Base-by-base conservation (phyloP, 2,329 filamentous ascomycete genomes). In the Podosphaera xanthii region DNA sequence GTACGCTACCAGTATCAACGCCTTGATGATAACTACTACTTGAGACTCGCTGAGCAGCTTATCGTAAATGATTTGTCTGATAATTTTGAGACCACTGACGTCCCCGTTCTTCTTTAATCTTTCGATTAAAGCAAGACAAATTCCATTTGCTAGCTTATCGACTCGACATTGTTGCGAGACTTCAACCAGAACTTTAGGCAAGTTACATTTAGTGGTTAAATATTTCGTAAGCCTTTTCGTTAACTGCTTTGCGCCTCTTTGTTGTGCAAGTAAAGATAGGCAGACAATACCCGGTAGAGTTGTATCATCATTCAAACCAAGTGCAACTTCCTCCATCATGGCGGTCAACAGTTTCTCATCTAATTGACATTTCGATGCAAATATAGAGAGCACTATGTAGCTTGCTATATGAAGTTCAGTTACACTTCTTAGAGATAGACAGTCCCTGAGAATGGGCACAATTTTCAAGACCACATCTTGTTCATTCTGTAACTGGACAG, bases 331-430 rank as follows among this genome's bases (percentile, higher is more conserved):
- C 66, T 94, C 87, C 88, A 97, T 94, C 67, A 98, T 77, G 1
- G 84, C 83, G 59, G 86, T 82, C n/a, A 97, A 75, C 1, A 90
- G 80, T 60, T 79, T 79, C 65, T 97, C 89, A 54, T 86, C 81
- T 12, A 97, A 76, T 55, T 80, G 77, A 0, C 85, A 83, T 71
- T 95, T 95, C 56, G 87, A 83, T 5, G 87, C 89, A 62, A 97
- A 78, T 56, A 97, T 82, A 5, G 88, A 81, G 59, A 90, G 78
- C 30, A 95, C 82, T 85, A 96, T 95, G 70, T 95, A 97, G 60
- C 86, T 90, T 14, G 86, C 89, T 61, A 94, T 79, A 63, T 90
- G 86, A 49, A 95, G 74, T 62, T 91, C 87, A 0, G 88, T 80
- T 0, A 84, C 82, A 61, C 84, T 82, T 65, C 82, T 82, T 73